Base-by-base conservation (phyloP, 2,329 filamentous ascomycete genomes). In the Botrytis fragariae region DNA sequence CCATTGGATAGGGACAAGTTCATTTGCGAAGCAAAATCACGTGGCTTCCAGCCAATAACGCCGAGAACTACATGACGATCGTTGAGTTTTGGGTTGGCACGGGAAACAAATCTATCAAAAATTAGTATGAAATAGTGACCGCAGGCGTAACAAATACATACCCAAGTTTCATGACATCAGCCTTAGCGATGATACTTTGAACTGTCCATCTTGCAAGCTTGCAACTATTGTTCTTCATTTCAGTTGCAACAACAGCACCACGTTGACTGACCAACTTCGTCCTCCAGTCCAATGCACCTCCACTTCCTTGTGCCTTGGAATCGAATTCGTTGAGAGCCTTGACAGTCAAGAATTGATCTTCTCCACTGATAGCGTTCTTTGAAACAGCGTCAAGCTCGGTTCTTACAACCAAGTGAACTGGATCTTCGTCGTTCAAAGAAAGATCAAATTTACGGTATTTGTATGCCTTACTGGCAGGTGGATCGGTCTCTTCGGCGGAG, bases 161-260 rank as follows among this genome's bases (percentile, higher is more conserved):
- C 92, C 94, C 96, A 83, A 99, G 91, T 88, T 98, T 99, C 94
- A 99, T 98, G 78, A 94, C 88, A 82, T 99, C 96, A n/a, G 96
- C 95, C 85, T 95, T 95, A 82, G 95, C 95, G 74, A 99, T 90
- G 81, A 99, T 98, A 81, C 92, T 93, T 87, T 99, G 96, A 61
- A 95, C 94, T 45, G 96, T 97, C 96, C 96, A 99, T 83, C 96
- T 89, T 74, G 96, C 96, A 76, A 99, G 91, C 88, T 99, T 99
- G 92, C 94, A 97, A 82, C 91, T 94, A 89, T 99, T 99, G 90
- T 99, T 99, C 93, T 99, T 99, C 96, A 99, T 99, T 87, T 99
- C 96, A 20, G 96, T 99, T 32, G 96, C 96, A 39, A 99, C 93
- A 61, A 99, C 95, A 73, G 96, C 96, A 90, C 96, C 96, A 80